Conservation (phyloP, 164 flowering plant genomes). For the Nymphaea thermarum region DNA sequence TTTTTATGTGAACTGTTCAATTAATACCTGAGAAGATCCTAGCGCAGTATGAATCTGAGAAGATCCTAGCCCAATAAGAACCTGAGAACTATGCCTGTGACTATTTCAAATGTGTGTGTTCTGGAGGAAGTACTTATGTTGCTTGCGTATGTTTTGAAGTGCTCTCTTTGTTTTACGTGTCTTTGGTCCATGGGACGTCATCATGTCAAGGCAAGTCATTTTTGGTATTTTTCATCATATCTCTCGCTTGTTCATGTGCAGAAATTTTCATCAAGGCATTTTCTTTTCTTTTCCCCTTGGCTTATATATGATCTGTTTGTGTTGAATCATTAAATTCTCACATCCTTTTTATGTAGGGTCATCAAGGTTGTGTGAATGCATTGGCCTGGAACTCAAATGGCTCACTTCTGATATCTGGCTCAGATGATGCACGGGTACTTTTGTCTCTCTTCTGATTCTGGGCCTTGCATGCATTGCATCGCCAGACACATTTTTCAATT, state of each 20-base stretch:
- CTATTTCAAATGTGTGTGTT: too few species aligned
- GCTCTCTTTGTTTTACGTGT: background rate
- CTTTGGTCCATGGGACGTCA: background rate
- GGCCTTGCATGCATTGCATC: background rate
- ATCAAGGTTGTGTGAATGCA: conserved; percentile 84
- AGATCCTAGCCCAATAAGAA: too few species aligned
- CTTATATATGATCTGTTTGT: background rate
- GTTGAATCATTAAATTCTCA: background rate
- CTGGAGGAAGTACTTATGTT: too few species aligned
- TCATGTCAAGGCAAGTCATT: background rate
- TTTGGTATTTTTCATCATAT: background rate
- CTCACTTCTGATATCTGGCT: conserved; percentile 87
- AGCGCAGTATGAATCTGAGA: too few species aligned
- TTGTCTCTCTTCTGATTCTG: background rate
- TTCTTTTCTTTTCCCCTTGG: background rate
- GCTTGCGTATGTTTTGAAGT: too few species aligned
- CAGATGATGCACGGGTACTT: conserved; percentile 74
- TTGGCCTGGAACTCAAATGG: conserved; percentile 88
- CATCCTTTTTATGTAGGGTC: conserved; percentile 46
- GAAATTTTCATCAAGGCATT: background rate
- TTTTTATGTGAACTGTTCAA: too few species aligned
- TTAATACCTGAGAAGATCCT: too few species aligned
- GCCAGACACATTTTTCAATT: too few species aligned
- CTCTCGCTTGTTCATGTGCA: background rate
- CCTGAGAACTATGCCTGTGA: too few species aligned